A percentile compares a stretch with the other conserved stretches of the same genome.
Evolutionary conservation across 2,329 filamentous ascomycete species (phyloP).

Genomic region (Colletotrichum shisoi): DNA sequence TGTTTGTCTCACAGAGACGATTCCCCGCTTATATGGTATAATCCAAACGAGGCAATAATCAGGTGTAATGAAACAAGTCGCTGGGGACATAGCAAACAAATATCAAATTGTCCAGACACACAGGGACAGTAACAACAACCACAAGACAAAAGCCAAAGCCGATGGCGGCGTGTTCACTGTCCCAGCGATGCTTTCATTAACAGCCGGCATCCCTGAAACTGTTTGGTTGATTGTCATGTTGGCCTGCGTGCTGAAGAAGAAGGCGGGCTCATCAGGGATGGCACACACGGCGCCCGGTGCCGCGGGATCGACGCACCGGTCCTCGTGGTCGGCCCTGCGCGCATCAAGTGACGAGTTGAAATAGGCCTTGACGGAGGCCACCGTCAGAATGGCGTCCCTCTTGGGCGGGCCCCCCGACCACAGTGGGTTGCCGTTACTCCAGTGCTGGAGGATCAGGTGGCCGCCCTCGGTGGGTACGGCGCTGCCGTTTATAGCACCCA

Average conservation of each 20-base stretch:
- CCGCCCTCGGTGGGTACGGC: constrained; percentile 68
- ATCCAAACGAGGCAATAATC: background rate
- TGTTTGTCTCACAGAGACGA: background rate
- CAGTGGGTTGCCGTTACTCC: constrained; percentile 76
- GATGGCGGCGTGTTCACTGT: constrained; percentile 12
- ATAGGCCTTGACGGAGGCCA: constrained; percentile 78
- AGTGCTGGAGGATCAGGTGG: constrained; percentile 75
- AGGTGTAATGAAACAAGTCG: background rate
- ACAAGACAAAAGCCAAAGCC: background rate
- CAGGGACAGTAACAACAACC: constrained; percentile 4
- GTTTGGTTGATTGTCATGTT: constrained; percentile 61
- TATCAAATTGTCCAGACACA: constrained; percentile 24
- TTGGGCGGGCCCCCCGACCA: constrained; percentile 77
- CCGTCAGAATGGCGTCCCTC: constrained; percentile 67
- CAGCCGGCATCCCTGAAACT: constrained; percentile 42
- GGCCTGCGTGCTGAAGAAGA: constrained; percentile 59
- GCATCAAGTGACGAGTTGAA: constrained; percentile 71
- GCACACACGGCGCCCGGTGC: constrained; percentile 55
- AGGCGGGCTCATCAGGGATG: constrained; percentile 58
- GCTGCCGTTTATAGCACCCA: constrained; percentile 64
- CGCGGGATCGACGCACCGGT: constrained; percentile 51
- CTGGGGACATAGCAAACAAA: background rate
- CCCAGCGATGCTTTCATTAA: background rate
- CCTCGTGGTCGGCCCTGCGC: constrained; percentile 51
- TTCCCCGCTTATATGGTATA: background rate